Conservation (phyloP, 1,284 basidiomycete genomes). For the Cronartium quercuum region DNA sequence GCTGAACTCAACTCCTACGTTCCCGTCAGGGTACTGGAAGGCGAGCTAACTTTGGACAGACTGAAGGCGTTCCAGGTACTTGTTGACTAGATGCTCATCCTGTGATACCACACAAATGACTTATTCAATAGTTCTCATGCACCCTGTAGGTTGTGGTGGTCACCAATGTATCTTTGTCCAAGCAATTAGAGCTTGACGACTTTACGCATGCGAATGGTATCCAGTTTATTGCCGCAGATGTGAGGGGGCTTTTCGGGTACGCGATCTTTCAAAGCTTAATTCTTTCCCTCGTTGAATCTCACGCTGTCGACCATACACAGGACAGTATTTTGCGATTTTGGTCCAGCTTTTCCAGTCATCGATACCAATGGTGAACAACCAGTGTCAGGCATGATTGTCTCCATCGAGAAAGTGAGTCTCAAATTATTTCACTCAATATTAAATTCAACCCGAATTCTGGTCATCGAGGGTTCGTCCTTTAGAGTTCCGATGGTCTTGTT, state of each 20-base stretch:
- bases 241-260: conserved; percentile 87
- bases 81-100: not conserved
- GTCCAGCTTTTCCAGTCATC: conserved; percentile 83
- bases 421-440: conserved; percentile 16
- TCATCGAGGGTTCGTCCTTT: not conserved
- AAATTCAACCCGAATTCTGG: not conserved
- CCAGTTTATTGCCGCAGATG: conserved; percentile 86
- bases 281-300: not conserved
- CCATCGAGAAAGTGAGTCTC: conserved; percentile 62
- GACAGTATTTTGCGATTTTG: conserved; percentile 92
- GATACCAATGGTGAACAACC: conserved; percentile 94
- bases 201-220: conserved; percentile 84
- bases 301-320: conserved; percentile 43
- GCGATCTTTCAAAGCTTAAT: not conserved
- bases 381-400: conserved; percentile 88
- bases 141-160: conserved; percentile 72
- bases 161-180: conserved; percentile 67
- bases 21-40: conserved; percentile 57
- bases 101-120: not conserved
- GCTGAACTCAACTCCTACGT: conserved; percentile 96
- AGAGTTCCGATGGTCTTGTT: conserved; percentile 72
- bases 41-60: conserved; percentile 11
- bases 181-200: conserved; percentile 91
- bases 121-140: not conserved
- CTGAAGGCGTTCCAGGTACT: conserved; percentile 29